phyloP scores from a whole-genome alignment of 257 asterid species.

The Henckelia pumila region DNA sequence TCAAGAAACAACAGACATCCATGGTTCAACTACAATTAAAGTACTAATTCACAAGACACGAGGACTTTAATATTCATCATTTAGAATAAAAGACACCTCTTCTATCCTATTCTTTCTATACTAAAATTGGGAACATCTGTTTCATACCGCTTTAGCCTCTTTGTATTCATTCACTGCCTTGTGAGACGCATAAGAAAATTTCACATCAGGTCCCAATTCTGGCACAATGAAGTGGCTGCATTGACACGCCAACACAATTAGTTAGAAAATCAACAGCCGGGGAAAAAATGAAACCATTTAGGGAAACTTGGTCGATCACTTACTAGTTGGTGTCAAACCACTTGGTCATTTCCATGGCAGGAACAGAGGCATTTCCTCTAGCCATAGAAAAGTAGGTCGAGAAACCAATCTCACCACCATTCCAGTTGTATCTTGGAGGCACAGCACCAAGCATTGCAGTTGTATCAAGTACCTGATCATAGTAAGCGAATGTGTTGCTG shows the following conservation, averaged over 20 bases:
- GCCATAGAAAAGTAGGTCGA: conserved; percentile 97
- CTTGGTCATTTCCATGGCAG: conserved; percentile 99
- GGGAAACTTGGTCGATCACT: conserved; percentile 36
- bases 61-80: background rate
- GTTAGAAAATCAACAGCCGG: conserved; percentile 3
- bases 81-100: background rate
- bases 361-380: conserved; percentile 98
- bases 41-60: background rate
- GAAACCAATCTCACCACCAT: conserved; percentile 82
- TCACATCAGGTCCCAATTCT: conserved; percentile 85
- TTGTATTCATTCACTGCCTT: conserved; percentile 89
- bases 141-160: conserved; percentile 81
- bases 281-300: background rate
- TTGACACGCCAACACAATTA: conserved; percentile 9
- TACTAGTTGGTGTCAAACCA: conserved; percentile 99
- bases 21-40: conserved; percentile 1
- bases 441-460: conserved; percentile 74
- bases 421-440: conserved; percentile 85
- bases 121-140: background rate
- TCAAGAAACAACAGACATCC: background rate
- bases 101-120: background rate
- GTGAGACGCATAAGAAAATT: conserved; percentile 84
- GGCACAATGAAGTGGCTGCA: conserved; percentile 93
- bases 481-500: conserved; percentile 55
- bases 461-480: conserved; percentile 54